Percentiles rank a stretch among this genome's conserved stretches.
phyloP scores from a whole-genome alignment of 768 basidiomycete species.

The Megacollybia marginata region DNA sequence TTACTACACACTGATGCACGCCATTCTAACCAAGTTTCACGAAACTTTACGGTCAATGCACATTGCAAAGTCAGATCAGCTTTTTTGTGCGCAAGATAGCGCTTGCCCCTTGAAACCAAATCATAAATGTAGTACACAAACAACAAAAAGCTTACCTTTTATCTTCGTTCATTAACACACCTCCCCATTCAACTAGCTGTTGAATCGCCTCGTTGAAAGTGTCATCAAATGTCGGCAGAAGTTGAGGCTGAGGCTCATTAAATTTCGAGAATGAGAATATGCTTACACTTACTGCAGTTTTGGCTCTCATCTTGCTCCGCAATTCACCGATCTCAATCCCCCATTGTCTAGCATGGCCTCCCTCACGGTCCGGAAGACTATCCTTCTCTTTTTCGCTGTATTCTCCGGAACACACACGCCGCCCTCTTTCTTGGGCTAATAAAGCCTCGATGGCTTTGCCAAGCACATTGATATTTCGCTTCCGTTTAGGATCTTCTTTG shows the following conservation, averaged over 20 bases:
- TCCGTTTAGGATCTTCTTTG: slow-evolving; percentile 70
- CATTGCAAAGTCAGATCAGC: slow-evolving; percentile 64
- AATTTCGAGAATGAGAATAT: not conserved
- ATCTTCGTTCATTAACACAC: slow-evolving; percentile 61
- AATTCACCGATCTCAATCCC: slow-evolving; percentile 58
- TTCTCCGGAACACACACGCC: slow-evolving; percentile 55
- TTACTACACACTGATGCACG: slow-evolving; percentile 55
- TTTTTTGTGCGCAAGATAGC: slow-evolving; percentile 70
- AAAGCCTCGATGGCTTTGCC: slow-evolving; percentile 65
- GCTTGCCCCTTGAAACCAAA: slow-evolving; percentile 44
- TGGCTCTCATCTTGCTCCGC: slow-evolving; percentile 47
- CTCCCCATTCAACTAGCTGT: slow-evolving; percentile 68
- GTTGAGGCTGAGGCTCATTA: not conserved
- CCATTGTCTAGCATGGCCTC: slow-evolving; percentile 72
- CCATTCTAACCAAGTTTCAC: slow-evolving; percentile 67
- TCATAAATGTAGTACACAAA: slow-evolving; percentile 2
- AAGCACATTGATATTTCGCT: slow-evolving; percentile 62
- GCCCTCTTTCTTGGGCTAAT: slow-evolving; percentile 57
- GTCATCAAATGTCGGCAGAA: slow-evolving; percentile 48
- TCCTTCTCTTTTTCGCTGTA: slow-evolving; percentile 13
- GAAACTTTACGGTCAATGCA: slow-evolving; percentile 52
- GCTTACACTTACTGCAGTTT: not conserved
- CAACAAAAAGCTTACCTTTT: slow-evolving; percentile 39
- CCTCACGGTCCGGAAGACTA: slow-evolving; percentile 36
- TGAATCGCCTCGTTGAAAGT: slow-evolving; percentile 76